Evolutionary conservation across 2,329 filamentous ascomycete genomes (phyloP), one percentile per base, ranked within the genome.

Genomic region (Colletotrichum tofieldiae): DNA sequence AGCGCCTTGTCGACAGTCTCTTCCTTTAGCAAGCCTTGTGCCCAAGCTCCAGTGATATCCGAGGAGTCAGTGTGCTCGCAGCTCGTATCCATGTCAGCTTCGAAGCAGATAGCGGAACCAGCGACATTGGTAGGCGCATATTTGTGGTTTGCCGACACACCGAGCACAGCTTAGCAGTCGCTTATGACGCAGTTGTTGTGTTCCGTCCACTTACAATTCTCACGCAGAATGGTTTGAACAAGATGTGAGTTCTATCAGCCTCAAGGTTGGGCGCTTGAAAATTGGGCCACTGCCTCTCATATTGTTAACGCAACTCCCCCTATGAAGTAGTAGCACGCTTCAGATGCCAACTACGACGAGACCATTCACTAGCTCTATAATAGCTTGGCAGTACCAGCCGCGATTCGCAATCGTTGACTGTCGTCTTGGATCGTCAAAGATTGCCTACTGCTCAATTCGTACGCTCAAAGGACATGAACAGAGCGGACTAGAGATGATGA

Each of bases 151-250:
- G 77, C 81, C 74, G 84, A 90, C 66, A 92, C 86, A 76, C 92
- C 87, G 54, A 87, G 82, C 0, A 92, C 84, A 0, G 92, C 87
- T 67, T 91, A 90, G 74, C 92, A 93, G 77, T 93, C 91, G 20
- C 86, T 89, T 1, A 89, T 90, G 45, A 93, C 86, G 78, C 87
- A 92, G 73, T 92, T 88, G 67, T 90, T 86, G 60, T 89, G 85
- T 7, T 87, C 84, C 0, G 85, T 88, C 85, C 90, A 94, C 58
- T 84, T 86, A 89, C 91, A 93, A 75, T 90, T 88, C 56, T 92
- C 88, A 2, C 92, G 86, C 5, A 93, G 84, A 20, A 93, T 82
- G 0, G 87, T 88, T 73, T 91, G 85, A 41, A 37, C 11, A 7
- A 37, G 8, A 37, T 9, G 8, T 11, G 2, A 37, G 7, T 37